Percentiles rank a stretch among this genome's conserved stretches.
phyloP scores from a whole-genome alignment of 768 basidiomycete species.

The Hydnum rufescens region DNA sequence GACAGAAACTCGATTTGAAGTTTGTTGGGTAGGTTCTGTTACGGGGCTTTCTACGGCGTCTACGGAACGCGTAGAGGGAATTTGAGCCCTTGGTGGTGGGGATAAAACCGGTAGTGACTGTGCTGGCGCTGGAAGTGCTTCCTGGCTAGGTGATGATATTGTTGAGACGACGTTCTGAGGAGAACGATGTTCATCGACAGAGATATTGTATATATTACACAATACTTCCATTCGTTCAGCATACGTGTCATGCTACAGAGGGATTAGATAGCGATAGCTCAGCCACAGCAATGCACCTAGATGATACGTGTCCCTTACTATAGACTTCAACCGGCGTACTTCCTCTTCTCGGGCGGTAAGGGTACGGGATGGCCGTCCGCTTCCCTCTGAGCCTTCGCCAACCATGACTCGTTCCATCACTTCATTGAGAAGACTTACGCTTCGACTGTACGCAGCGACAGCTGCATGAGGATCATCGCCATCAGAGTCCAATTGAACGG shows the following conservation, averaged over 20 bases:
- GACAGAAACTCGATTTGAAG: background rate
- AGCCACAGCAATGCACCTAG: background rate
- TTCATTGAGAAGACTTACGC: conserved; percentile 69
- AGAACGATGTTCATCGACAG: no score
- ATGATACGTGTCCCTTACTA: conserved; percentile 35
- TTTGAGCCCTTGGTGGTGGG: background rate
- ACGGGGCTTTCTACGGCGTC: no score
- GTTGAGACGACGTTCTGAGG: no score
- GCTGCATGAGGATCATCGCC: conserved; percentile 80
- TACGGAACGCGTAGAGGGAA: no score
- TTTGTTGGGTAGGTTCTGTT: background rate
- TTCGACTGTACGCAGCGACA: conserved; percentile 72
- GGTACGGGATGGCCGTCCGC: conserved; percentile 41
- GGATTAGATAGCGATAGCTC: conserved; percentile 1
- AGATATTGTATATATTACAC: conserved; percentile 74
- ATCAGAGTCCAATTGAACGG: conserved; percentile 69
- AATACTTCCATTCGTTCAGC: conserved; percentile 88
- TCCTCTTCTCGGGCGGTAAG: conserved; percentile 86
- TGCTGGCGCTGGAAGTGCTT: background rate
- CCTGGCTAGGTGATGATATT: background rate
- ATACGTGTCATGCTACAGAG: conserved; percentile 70
- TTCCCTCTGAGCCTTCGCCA: conserved; percentile 47
- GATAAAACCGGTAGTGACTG: background rate
- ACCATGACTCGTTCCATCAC: conserved; percentile 83
- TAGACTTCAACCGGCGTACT: conserved; percentile 65